These are phyloP conservation scores for Zoysia pacifica DNA, from an alignment of 176 grass and related monocot species.

Conservation along the genomic window DNA sequence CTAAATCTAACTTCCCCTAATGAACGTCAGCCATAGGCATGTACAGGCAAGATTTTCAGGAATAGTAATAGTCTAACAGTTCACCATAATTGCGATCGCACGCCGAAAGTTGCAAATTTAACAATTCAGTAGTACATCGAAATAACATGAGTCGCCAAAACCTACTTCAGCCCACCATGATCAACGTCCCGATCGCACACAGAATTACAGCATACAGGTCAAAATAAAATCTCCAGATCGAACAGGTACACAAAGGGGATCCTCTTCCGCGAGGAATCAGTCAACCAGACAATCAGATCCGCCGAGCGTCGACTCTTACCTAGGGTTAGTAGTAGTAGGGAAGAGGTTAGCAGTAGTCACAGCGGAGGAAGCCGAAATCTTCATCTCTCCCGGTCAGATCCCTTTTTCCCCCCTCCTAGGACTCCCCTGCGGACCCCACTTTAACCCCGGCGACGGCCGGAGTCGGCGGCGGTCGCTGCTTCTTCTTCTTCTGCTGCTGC, in stretches of 20 bases:
- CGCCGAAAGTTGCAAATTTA: neutral
- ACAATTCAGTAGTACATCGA: conserved; percentile 9
- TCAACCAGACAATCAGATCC: conserved; percentile 14
- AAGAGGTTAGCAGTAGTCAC: neutral
- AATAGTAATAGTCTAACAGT: neutral
- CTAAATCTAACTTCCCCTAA: neutral
- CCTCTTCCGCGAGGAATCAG: neutral
- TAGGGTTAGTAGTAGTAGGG: conserved; percentile 23
- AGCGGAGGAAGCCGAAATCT: conserved; percentile 28
- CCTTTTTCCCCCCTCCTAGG: conserved; percentile 26
- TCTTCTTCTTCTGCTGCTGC: neutral
- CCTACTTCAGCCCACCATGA: neutral
- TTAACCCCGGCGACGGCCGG: conserved; percentile 43
- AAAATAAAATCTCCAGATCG: conserved; percentile 11
- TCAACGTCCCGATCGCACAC: neutral
- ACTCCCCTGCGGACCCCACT: conserved; percentile 32
- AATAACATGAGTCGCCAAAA: neutral
- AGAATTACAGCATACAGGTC: neutral
- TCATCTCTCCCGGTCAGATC: conserved; percentile 47
- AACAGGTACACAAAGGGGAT: neutral
- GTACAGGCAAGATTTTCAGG: neutral
- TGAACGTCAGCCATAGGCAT: too few relatives aligned
- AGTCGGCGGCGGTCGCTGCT: neutral
- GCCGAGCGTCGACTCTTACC: conserved; percentile 32
- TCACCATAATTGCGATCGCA: neutral